Evolutionary conservation across 805 yeast species (phyloP).

Genomic region (Schwanniomyces sp.): DNA sequence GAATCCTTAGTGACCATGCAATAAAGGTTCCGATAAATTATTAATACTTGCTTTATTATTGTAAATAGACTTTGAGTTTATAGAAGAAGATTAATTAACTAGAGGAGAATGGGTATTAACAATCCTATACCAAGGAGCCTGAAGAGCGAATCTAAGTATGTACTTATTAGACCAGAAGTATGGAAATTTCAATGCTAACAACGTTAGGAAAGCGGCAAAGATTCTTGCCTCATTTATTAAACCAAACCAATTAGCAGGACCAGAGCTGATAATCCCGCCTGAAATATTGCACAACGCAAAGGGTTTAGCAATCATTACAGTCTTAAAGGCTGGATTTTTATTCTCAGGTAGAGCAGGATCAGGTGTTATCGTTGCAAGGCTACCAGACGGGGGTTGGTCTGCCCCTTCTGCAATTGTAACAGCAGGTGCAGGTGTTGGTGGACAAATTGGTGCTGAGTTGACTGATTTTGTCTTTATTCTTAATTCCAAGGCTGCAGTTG

Average conservation of each 20-base stretch:
- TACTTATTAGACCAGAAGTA: slow-evolving; percentile 14
- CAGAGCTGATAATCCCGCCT: slow-evolving; percentile 88
- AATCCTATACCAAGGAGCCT: slow-evolving; percentile 94
- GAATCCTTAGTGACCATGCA: background rate
- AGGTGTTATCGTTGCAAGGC: slow-evolving; percentile 89
- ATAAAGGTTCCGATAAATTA: background rate
- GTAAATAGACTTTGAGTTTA: background rate
- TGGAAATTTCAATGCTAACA: slow-evolving; percentile 19
- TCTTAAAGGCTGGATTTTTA: slow-evolving; percentile 93
- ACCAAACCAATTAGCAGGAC: slow-evolving; percentile 91
- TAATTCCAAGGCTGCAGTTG: slow-evolving; percentile 85
- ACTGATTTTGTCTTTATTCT: slow-evolving; percentile 95
- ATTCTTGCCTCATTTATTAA: slow-evolving; percentile 85
- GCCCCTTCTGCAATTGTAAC: slow-evolving; percentile 95
- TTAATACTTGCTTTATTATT: background rate
- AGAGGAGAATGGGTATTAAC: slow-evolving; percentile 55
- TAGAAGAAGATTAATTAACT: background rate
- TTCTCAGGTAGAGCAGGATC: slow-evolving; percentile 98
- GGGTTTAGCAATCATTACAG: slow-evolving; percentile 89
- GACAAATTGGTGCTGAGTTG: slow-evolving; percentile 93
- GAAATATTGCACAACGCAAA: slow-evolving; percentile 83
- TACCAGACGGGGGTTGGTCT: slow-evolving; percentile 96
- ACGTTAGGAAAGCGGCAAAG: slow-evolving; percentile 82
- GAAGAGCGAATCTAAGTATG: slow-evolving; percentile 81
- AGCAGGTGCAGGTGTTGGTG: slow-evolving; percentile 99